Conservation (phyloP, 331 rosid species). For the Quercus lobata region DNA sequence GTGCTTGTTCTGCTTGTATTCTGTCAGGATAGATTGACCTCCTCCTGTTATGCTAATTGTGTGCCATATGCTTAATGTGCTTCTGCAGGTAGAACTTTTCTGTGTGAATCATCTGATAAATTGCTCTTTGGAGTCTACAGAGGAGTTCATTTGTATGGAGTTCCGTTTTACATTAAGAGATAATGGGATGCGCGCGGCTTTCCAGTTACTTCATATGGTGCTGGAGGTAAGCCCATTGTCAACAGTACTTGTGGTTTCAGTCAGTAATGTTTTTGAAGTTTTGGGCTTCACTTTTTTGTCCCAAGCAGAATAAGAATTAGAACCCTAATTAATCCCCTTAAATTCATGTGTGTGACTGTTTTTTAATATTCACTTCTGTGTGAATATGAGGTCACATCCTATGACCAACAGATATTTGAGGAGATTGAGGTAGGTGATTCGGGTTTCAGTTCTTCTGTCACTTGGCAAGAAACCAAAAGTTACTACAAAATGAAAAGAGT, state of each 20-base stretch:
- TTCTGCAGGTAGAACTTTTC: conserved; percentile 87
- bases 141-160: conserved; percentile 98
- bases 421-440: neutral
- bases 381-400: neutral
- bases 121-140: conserved; percentile 98
- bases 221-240: conserved; percentile 70
- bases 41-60: neutral
- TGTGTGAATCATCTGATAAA: conserved; percentile 95
- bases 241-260: neutral
- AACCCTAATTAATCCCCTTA: neutral
- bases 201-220: conserved; percentile 98
- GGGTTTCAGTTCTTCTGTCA: neutral
- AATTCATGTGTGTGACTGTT: neutral
- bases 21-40: neutral
- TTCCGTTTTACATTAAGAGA: conserved; percentile 96
- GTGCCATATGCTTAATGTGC: conserved; percentile 10
- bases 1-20: neutral
- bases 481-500: neutral
- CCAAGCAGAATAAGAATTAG: neutral
- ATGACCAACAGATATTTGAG: neutral
- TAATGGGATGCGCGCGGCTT: conserved; percentile 98
- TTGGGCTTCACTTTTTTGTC: neutral
- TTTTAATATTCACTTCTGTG: neutral
- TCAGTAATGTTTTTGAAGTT: neutral
- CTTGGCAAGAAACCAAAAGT: neutral